phyloP scores from a whole-genome alignment of 169 alveolate species.

The Blepharisma undulans region DNA sequence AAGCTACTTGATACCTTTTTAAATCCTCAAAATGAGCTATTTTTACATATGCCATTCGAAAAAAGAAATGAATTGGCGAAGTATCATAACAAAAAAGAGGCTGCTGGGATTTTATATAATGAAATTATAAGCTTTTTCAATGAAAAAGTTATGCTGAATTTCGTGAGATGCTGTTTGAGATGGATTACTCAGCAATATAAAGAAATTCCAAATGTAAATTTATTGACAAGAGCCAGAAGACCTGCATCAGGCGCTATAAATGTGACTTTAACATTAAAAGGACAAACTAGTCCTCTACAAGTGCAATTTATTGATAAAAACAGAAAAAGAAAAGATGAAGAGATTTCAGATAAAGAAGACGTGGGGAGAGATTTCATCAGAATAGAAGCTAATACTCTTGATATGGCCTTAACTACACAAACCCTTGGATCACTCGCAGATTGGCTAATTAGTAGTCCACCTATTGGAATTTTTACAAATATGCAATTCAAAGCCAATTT shows the following conservation, averaged over 20 bases:
- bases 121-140: neutral
- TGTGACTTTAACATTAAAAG: neutral
- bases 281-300: conserved; percentile 19
- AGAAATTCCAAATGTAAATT: neutral
- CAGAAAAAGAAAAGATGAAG: neutral
- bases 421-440: neutral
- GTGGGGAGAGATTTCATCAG: neutral
- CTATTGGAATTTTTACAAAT: neutral
- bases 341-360: neutral
- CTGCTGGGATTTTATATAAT: neutral
- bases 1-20: neutral
- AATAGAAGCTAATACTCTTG: neutral
- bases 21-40: neutral
- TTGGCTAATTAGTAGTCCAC: neutral
- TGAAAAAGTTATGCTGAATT: neutral
- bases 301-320: conserved; percentile 7
- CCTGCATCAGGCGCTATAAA: neutral
- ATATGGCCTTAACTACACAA: neutral
- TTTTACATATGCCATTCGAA: neutral
- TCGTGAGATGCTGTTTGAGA: neutral
- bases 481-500: neutral
- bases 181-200: neutral
- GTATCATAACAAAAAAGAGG: neutral
- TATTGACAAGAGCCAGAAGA: neutral
- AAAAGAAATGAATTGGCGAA: neutral